Conservation (phyloP, 768 basidiomycete species). For the Suillus subaureus region DNA sequence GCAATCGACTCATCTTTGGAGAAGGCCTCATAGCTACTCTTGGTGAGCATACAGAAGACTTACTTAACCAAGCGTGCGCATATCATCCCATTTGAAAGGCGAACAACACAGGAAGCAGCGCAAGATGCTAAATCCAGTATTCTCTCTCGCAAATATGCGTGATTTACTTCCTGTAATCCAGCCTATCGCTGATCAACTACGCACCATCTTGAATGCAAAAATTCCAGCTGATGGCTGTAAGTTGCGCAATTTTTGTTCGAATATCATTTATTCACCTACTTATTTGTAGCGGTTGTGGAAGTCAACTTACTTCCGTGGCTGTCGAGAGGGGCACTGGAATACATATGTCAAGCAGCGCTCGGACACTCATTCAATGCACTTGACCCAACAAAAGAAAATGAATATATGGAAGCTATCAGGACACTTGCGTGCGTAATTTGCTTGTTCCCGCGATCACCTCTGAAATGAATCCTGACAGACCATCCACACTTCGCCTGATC, state of each 20-base stretch:
- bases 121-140: slow-evolving; percentile 38
- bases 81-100: slow-evolving; percentile 16
- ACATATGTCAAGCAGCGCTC: slow-evolving; percentile 35
- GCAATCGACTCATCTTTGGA: slow-evolving; percentile 38
- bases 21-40: slow-evolving; percentile 40
- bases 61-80: slow-evolving; percentile 7
- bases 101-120: slow-evolving; percentile 35
- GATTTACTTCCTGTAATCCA: slow-evolving; percentile 32
- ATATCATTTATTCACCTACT: background rate
- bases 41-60: slow-evolving; percentile 22
- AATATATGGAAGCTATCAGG: slow-evolving; percentile 33
- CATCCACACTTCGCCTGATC: slow-evolving; percentile 25
- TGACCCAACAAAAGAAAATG: slow-evolving; percentile 24
- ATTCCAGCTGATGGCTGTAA: slow-evolving; percentile 27
- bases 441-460: background rate
- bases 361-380: slow-evolving; percentile 37
- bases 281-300: slow-evolving; percentile 26
- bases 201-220: slow-evolving; percentile 20
- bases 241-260: background rate
- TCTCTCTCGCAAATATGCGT: slow-evolving; percentile 33
- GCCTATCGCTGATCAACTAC: slow-evolving; percentile 34
- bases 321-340: slow-evolving; percentile 37
- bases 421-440: slow-evolving; percentile 30
- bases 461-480: slow-evolving; percentile 19
- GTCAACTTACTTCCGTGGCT: slow-evolving; percentile 38